These are phyloP conservation scores for Falciphora oryzae DNA, from an alignment of 2,329 filamentous ascomycete genomes.

Conservation along the genomic window DNA sequence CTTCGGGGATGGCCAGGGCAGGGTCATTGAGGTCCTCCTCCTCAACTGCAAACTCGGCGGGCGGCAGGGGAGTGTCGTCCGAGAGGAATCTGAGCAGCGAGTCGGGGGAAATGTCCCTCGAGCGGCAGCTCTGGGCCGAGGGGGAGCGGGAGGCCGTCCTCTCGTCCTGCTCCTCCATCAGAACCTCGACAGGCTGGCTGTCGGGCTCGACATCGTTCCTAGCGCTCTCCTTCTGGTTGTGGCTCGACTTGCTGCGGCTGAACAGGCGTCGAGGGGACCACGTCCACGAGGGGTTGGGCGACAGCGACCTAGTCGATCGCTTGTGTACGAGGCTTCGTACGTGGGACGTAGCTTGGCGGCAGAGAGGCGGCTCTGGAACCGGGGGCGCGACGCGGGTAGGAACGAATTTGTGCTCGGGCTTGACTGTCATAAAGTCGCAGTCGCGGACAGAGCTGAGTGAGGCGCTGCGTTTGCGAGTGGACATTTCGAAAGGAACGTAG, in stretches of 20 bases:
- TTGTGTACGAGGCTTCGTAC: slow-evolving; percentile 17
- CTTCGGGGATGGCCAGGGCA: slow-evolving; percentile 36
- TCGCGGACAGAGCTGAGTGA: slow-evolving; percentile 57
- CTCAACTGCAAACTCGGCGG: slow-evolving; percentile 25
- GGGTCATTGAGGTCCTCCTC: slow-evolving; percentile 22
- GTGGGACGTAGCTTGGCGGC: slow-evolving; percentile 24
- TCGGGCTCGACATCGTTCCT: slow-evolving; percentile 23
- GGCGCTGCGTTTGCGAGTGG: slow-evolving; percentile 53
- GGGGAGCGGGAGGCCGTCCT: slow-evolving; percentile 24
- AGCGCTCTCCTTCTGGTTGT: slow-evolving; percentile 13
- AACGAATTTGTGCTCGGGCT: slow-evolving; percentile 70
- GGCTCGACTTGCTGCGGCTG: slow-evolving; percentile 27
- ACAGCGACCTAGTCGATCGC: slow-evolving; percentile 39
- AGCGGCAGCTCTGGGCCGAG: slow-evolving; percentile 35
- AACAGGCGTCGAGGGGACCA: slow-evolving; percentile 43
- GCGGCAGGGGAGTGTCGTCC: slow-evolving; percentile 34
- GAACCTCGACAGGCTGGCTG: no score
- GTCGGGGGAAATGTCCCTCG: slow-evolving; percentile 50
- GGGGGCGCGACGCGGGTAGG: slow-evolving; percentile 57
- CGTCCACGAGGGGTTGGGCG: slow-evolving; percentile 42
- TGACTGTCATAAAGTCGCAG: slow-evolving; percentile 65
- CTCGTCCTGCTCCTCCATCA: slow-evolving; percentile 17
- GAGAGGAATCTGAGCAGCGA: slow-evolving; percentile 44
- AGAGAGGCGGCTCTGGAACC: slow-evolving; percentile 36
- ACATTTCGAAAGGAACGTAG: slow-evolving; percentile 67